Base-by-base conservation (phyloP, 2,329 filamentous ascomycete genomes). In the Cladophialophora immunda region DNA sequence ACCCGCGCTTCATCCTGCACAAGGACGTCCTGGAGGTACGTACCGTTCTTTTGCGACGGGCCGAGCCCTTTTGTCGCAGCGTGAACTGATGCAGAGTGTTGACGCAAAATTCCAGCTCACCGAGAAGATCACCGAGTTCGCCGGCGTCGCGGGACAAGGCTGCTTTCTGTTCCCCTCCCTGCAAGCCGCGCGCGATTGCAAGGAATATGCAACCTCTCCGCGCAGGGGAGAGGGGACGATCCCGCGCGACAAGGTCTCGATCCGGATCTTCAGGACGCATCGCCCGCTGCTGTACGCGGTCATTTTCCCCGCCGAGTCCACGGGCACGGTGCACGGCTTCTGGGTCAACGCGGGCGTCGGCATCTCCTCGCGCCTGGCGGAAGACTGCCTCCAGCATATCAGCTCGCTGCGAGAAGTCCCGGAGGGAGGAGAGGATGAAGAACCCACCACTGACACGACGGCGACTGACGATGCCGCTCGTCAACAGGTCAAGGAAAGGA, bases 341-440 rank as follows among this genome's bases (percentile, higher is more conserved):
- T 71, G 69, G 69, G 54, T 54, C 22, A 59, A 62, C 29, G 41
- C 69, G 3, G 68, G 69, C 17, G 45, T 58, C 4, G 69, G 69
- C 25, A 65, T 71, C 30, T 70, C 69, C 9, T 70, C 69, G 13
- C 68, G 65, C 7, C 50, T 68, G 17, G 69, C 69, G 2, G 65
- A 71, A 47, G 58, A 60, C 17, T 50, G 41, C 32, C 53, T 71
- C 34, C 13, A 30, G 30, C 53, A 55, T 36, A 25, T 68, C 29
- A 57, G 65, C 34, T 19, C 25, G 38, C 66, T 70, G 6, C 25
- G 1, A 9, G 68, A 71, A 58, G 30, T 68, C 22, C 17, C 41
- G 15, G 25, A 57, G 13, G 59, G 4, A 6, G 30, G 4, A 47
- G 22, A 9, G 27, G 29, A 9, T 3, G 22, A n/a, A 19, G 19